A percentile compares a stretch with the other conserved stretches of the same genome.
phyloP scores from a whole-genome alignment of 768 basidiomycete species.

The Hypsizygus marmoreus region DNA sequence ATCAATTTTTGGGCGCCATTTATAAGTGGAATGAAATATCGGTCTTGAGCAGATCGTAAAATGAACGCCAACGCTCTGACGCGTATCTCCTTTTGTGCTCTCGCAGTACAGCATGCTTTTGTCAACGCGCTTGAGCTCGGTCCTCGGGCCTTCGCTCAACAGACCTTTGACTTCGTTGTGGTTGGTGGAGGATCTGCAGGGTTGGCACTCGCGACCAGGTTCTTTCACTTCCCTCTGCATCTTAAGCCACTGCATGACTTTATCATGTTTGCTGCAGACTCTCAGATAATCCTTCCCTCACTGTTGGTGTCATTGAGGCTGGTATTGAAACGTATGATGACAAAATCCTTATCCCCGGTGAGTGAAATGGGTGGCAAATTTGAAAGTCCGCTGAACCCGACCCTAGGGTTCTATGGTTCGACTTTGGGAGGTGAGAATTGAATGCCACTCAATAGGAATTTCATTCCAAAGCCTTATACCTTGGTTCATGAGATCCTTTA shows the following conservation, averaged over 20 bases:
- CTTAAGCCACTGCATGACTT: neutral
- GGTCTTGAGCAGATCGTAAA: too few relatives aligned
- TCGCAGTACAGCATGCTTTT: too few relatives aligned
- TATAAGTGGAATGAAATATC: too few relatives aligned
- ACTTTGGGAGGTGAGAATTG: conserved; percentile 1
- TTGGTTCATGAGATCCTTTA: conserved; percentile 12
- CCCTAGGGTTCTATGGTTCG: conserved; percentile 5
- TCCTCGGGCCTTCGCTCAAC: neutral
- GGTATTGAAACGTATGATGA: conserved; percentile 20
- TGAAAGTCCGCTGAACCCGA: neutral
- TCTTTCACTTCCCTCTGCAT: neutral
- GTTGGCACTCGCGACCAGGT: conserved; percentile 21
- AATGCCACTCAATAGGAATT: conserved; percentile 1
- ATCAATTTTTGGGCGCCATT: too few relatives aligned
- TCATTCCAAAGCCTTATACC: neutral
- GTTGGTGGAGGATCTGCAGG: conserved; percentile 27
- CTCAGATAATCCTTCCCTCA: conserved; percentile 33
- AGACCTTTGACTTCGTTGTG: conserved; percentile 24
- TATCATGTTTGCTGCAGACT: too few relatives aligned
- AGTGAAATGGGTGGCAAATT: conserved; percentile 3
- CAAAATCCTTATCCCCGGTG: conserved; percentile 22
- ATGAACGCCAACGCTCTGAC: too few relatives aligned
- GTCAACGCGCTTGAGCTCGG: neutral
- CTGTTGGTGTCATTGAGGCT: conserved; percentile 40
- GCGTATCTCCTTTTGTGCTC: too few relatives aligned